Conservation (phyloP, 73 alveolate species). For the Tetrahymena borealis region DNA sequence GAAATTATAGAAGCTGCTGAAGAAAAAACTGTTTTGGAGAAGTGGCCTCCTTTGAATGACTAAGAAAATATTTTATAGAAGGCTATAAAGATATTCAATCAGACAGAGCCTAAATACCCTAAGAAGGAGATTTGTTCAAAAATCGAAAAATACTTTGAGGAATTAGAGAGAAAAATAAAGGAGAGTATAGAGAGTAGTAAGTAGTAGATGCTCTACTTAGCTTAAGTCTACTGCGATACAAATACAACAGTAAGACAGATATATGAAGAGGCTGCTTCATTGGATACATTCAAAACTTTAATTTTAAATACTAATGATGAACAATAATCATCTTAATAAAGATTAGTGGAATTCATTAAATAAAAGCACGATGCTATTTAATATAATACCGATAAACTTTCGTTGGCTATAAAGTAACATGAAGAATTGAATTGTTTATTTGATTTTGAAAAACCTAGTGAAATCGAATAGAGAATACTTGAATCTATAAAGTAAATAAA, state of each 20-base stretch:
- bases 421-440: neutral
- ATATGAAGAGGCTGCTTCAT: neutral
- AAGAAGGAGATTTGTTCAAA: neutral
- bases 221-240: neutral
- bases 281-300: neutral
- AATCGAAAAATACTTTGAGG: neutral
- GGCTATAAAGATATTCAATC: neutral
- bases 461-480: neutral
- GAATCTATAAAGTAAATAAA: neutral
- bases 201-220: neutral
- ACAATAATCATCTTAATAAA: neutral
- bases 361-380: neutral
- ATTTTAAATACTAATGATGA: neutral
- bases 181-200: neutral
- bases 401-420: neutral
- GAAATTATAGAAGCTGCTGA: neutral
- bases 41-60: neutral
- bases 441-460: neutral
- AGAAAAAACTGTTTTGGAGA: neutral
- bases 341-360: neutral
- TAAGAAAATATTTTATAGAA: neutral
- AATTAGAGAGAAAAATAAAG: neutral
- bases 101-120: neutral
- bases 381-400: neutral
- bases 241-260: neutral